phyloP scores from a whole-genome alignment of 345 rosid genomes.

The Hibiscus trionum region DNA sequence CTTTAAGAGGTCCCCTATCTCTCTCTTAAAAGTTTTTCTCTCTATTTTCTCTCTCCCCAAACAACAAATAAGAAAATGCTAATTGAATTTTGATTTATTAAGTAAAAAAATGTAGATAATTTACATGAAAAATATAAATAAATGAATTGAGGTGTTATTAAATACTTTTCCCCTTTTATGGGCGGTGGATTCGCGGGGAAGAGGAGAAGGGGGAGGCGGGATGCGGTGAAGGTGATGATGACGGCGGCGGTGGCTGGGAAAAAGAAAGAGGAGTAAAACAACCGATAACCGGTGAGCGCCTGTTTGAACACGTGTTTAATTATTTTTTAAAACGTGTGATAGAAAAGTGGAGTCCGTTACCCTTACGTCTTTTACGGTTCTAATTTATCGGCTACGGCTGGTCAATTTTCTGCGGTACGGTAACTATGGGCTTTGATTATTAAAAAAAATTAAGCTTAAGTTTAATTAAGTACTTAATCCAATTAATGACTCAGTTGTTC shows the following conservation, averaged over 20 bases:
- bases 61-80: background rate
- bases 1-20: slow-evolving; percentile 34
- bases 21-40: slow-evolving; percentile 14
- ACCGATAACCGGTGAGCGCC: slow-evolving; percentile 20
- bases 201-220: slow-evolving; percentile 2
- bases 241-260: background rate
- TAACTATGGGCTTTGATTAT: background rate
- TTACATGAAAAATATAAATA: no score
- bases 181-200: background rate
- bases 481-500: background rate
- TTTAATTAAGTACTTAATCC: slow-evolving; percentile 1
- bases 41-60: background rate
- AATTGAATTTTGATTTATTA: background rate
- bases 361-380: slow-evolving; percentile 11
- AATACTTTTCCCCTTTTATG: no score
- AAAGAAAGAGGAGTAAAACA: background rate
- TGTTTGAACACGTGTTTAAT: slow-evolving; percentile 35
- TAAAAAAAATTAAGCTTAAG: background rate
- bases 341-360: slow-evolving; percentile 11
- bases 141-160: no score
- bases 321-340: background rate
- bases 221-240: background rate
- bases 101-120: no score
- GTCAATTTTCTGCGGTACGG: background rate
- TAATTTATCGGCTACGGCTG: background rate